These are phyloP conservation scores for Melaleuca alternifolia DNA, from an alignment of 345 rosid genomes.

Conservation along the genomic window DNA sequence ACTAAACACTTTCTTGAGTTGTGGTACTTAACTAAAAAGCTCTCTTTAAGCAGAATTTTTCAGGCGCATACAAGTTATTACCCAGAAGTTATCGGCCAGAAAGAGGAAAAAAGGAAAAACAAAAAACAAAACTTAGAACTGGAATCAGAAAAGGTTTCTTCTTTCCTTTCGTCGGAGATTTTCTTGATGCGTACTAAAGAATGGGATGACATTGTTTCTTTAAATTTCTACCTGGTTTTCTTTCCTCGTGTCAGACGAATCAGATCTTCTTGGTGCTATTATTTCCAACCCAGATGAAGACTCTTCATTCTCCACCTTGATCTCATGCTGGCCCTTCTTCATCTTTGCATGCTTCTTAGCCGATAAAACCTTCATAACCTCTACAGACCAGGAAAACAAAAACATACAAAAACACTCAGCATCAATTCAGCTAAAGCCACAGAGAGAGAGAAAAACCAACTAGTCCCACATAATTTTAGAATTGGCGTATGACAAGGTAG, in stretches of 20 bases:
- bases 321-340: slow-evolving; percentile 26
- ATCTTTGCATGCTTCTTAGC: slow-evolving; percentile 67
- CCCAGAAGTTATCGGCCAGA: background rate
- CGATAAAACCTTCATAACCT: slow-evolving; percentile 71
- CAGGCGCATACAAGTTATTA: background rate
- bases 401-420: background rate
- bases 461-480: background rate
- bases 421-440: background rate
- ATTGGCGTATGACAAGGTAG: background rate
- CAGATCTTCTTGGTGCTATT: background rate
- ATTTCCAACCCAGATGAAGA: slow-evolving; percentile 31
- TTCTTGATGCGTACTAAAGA: background rate
- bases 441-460: background rate
- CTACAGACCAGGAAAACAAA: slow-evolving; percentile 15
- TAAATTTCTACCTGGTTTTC: slow-evolving; percentile 22
- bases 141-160: background rate
- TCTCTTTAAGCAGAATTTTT: background rate
- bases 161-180: background rate
- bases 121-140: background rate
- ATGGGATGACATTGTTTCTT: background rate
- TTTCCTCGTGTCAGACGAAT: background rate
- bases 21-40: background rate
- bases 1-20: background rate
- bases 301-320: slow-evolving; percentile 16
- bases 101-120: background rate